Conservation (phyloP, 1,284 basidiomycete species). For the Tilletia caries region DNA sequence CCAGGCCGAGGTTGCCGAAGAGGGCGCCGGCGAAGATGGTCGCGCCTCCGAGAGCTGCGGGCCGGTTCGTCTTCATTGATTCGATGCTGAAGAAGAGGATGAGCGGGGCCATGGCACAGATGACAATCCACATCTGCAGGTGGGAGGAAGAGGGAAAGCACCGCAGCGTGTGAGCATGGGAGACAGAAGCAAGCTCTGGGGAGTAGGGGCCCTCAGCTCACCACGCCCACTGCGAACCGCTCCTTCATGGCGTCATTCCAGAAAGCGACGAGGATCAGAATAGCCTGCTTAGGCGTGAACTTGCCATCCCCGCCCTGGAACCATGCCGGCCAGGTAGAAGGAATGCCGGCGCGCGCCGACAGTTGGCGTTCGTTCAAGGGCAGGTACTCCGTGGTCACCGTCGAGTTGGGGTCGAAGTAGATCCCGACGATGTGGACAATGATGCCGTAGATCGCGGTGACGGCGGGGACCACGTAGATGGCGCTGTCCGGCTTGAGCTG, state of each 20-base stretch:
- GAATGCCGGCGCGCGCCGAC: constrained; percentile 3
- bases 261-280: constrained; percentile 1
- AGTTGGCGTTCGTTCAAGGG: neutral
- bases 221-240: neutral
- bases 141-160: neutral
- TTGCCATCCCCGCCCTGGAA: constrained; percentile 4
- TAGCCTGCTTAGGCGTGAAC: neutral
- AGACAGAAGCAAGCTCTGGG: neutral
- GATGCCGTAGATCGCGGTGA: constrained; percentile 6
- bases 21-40: neutral
- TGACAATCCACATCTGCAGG: neutral
- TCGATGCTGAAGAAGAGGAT: constrained; percentile 13
- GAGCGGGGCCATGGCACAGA: neutral
- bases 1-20: neutral
- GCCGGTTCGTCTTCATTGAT: constrained; percentile 5
- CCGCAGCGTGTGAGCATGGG: neutral
- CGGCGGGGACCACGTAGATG: constrained; percentile 3
- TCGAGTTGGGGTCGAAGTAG: constrained; percentile 4
- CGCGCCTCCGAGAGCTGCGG: neutral
- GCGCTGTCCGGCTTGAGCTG: constrained; percentile 6
- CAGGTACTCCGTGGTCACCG: neutral
- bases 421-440: constrained; percentile 6
- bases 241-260: neutral
- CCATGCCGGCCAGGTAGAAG: constrained; percentile 4
- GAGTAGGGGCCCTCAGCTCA: neutral